phyloP scores from a whole-genome alignment of 169 alveolate genomes.

The Pseudocohnilembus persalinus region DNA sequence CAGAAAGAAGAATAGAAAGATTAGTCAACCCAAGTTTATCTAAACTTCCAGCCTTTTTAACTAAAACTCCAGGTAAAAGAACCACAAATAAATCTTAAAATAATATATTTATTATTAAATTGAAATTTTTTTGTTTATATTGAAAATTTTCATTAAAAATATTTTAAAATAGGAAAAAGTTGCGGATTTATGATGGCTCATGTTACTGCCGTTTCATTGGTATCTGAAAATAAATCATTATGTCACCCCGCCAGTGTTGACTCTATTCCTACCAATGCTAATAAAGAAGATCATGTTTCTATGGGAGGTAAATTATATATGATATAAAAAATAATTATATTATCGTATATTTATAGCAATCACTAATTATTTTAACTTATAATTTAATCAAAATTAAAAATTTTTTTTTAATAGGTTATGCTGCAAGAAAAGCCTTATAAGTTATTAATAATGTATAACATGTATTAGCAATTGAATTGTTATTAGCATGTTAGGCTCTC shows the following conservation, averaged over 20 bases:
- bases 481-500: conserved; percentile 53
- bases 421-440: conserved; percentile 60
- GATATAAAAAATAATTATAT: too few relatives aligned
- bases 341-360: too few relatives aligned
- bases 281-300: conserved; percentile 74
- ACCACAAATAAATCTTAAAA: too few relatives aligned
- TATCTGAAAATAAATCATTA: conserved; percentile 64
- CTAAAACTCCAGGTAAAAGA: conserved; percentile 51
- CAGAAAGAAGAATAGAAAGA: conserved; percentile 30
- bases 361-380: too few relatives aligned
- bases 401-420: neutral
- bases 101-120: conserved; percentile 10
- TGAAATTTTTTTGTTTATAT: too few relatives aligned
- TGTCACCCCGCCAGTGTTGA: conserved; percentile 71
- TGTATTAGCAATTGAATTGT: conserved; percentile 62
- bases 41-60: conserved; percentile 57
- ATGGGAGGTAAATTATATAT: conserved; percentile 51
- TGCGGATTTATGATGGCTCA: conserved; percentile 67
- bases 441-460: conserved; percentile 30
- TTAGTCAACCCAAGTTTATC: conserved; percentile 31
- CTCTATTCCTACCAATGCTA: conserved; percentile 63
- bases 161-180: neutral
- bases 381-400: too few relatives aligned
- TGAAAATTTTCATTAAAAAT: too few relatives aligned
- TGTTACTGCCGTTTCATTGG: conserved; percentile 60